These are phyloP conservation scores for Clavaria fumosa DNA, from an alignment of 768 basidiomycete genomes.

Conservation along the genomic window DNA sequence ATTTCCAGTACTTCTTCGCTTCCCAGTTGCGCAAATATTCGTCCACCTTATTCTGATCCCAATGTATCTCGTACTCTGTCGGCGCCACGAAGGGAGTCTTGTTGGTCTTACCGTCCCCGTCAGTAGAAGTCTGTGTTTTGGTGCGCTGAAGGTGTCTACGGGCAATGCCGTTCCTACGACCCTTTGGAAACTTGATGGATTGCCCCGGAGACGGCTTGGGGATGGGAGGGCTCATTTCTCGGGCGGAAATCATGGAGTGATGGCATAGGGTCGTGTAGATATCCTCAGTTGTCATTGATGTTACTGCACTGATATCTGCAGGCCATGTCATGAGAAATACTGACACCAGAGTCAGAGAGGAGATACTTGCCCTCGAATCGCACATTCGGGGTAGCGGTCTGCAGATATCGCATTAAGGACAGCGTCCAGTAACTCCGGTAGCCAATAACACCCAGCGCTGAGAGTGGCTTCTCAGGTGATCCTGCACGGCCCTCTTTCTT, in stretches of 20 bases:
- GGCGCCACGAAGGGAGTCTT: slow-evolving; percentile 43
- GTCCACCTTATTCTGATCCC: slow-evolving; percentile 52
- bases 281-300: slow-evolving; percentile 87
- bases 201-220: slow-evolving; percentile 62
- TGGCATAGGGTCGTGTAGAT: slow-evolving; percentile 58
- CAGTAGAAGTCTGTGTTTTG: slow-evolving; percentile 27
- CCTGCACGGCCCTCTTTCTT: slow-evolving; percentile 86
- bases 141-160: slow-evolving; percentile 48
- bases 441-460: slow-evolving; percentile 81
- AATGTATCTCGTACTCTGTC: slow-evolving; percentile 57
- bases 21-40: slow-evolving; percentile 57
- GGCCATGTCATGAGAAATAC: slow-evolving; percentile 9
- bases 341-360: not conserved
- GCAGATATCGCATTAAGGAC: slow-evolving; percentile 64
- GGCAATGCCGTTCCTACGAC: slow-evolving; percentile 48
- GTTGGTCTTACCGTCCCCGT: slow-evolving; percentile 26
- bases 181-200: slow-evolving; percentile 57
- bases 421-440: slow-evolving; percentile 94
- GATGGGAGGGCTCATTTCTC: slow-evolving; percentile 33
- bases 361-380: slow-evolving; percentile 50
- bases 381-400: slow-evolving; percentile 40
- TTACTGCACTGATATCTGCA: slow-evolving; percentile 68
- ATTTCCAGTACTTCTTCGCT: slow-evolving; percentile 57
- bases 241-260: slow-evolving; percentile 56
- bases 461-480: slow-evolving; percentile 93